These are phyloP conservation scores for Metarhizium anisopliae DNA, from an alignment of 2,329 filamentous ascomycete species.

Conservation along the genomic window DNA sequence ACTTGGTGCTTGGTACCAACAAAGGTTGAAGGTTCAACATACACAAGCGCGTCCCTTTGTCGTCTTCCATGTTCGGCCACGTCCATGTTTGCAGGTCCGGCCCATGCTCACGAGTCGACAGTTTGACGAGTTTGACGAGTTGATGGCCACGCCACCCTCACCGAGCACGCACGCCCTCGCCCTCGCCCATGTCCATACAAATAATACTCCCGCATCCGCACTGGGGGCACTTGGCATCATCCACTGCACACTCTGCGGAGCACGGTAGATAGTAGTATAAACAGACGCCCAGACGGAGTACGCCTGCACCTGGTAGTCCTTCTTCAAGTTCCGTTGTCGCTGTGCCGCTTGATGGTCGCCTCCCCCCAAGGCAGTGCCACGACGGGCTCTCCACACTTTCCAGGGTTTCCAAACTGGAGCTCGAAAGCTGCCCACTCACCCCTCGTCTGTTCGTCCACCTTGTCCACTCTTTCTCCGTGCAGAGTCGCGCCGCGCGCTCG, in stretches of 20 bases:
- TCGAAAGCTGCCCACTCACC: neutral
- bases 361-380: neutral
- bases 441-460: no score
- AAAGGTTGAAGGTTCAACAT: neutral
- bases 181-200: neutral
- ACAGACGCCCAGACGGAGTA: neutral
- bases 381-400: neutral
- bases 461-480: neutral
- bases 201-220: neutral
- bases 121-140: neutral
- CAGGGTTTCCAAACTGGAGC: neutral
- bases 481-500: neutral
- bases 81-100: neutral
- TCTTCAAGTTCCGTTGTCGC: neutral
- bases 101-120: neutral
- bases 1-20: no score
- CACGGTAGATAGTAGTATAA: neutral
- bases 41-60: neutral
- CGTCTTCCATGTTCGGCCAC: no score
- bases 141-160: neutral
- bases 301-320: neutral
- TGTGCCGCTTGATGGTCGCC: neutral
- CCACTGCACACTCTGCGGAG: neutral
- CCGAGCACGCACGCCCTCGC: neutral
- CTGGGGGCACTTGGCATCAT: neutral